These are phyloP conservation scores for Staphylotrichum tortipilum DNA, from an alignment of 495 filamentous ascomycete species.

Conservation along the genomic window DNA sequence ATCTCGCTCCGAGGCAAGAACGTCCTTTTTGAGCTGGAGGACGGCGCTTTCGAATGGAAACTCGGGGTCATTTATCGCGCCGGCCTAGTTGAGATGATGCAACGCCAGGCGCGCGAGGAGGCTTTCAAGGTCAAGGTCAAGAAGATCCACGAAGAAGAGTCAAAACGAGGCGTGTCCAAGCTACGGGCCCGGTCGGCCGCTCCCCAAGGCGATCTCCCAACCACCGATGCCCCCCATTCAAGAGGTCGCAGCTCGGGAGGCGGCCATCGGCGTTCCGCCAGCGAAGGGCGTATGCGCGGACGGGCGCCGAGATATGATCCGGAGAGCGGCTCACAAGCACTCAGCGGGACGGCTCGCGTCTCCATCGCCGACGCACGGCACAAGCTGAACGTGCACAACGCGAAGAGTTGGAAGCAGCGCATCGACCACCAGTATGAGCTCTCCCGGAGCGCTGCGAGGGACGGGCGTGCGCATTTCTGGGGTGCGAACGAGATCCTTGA, in stretches of 20 bases:
- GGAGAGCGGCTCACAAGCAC: conserved; percentile 54
- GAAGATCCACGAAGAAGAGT: conserved; percentile 61
- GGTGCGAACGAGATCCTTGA: conserved; percentile 73
- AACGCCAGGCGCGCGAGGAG: conserved; percentile 80
- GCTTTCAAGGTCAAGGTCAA: conserved; percentile 82
- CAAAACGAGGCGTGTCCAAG: conserved; percentile 42
- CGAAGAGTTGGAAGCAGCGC: conserved; percentile 84
- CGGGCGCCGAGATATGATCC: conserved; percentile 59
- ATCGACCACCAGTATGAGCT: conserved; percentile 68
- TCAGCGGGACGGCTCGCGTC: conserved; percentile 61
- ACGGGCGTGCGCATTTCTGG: conserved; percentile 73
- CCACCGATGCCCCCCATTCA: conserved; percentile 22
- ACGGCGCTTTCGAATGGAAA: conserved; percentile 96
- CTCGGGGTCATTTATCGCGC: conserved; percentile 83
- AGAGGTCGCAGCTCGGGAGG: conserved; percentile 50
- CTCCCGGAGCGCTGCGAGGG: conserved; percentile 64
- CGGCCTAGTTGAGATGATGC: conserved; percentile 79
- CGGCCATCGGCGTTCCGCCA: conserved; percentile 25
- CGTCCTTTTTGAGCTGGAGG: conserved; percentile 83
- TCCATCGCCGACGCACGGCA: conserved; percentile 65
- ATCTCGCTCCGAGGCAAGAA: conserved; percentile 73
- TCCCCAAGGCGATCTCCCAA: conserved; percentile 32
- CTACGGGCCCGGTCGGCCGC: conserved; percentile 42
- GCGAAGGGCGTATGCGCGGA: conserved; percentile 18
- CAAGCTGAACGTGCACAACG: conserved; percentile 69